Percentiles rank a stretch among this genome's conserved stretches.
phyloP scores from a whole-genome alignment of 495 filamentous ascomycete genomes.

The Cudoniella acicularis region DNA sequence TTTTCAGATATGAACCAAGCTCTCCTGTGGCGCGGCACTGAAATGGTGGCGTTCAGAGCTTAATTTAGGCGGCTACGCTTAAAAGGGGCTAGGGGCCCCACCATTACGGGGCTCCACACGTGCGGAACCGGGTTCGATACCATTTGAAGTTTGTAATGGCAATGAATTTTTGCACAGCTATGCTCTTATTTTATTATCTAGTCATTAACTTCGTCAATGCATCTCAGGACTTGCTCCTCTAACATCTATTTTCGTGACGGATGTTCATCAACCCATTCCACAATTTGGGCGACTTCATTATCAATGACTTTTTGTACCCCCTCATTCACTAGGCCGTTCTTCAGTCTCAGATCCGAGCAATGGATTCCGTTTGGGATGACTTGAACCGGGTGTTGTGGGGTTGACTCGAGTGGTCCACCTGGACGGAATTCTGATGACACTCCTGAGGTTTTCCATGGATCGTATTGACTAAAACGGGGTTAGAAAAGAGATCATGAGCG shows the following conservation, averaged over 20 bases:
- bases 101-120: too few relatives aligned
- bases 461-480: conserved; percentile 39
- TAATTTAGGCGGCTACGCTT: background rate
- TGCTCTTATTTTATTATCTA: too few relatives aligned
- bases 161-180: too few relatives aligned
- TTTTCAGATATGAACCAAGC: background rate
- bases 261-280: conserved; percentile 24
- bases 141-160: too few relatives aligned
- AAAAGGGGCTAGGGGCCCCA: background rate
- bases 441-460: conserved; percentile 54
- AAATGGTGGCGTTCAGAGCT: background rate
- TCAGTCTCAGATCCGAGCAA: conserved; percentile 21
- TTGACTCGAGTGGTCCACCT: conserved; percentile 48
- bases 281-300: conserved; percentile 25
- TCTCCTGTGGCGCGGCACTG: background rate
- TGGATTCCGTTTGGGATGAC: conserved; percentile 51
- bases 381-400: conserved; percentile 41
- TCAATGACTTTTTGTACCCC: conserved; percentile 25
- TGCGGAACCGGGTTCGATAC: too few relatives aligned
- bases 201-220: too few relatives aligned
- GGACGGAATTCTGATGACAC: conserved; percentile 50
- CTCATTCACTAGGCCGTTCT: conserved; percentile 21
- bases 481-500: background rate
- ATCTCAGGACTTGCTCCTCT: too few relatives aligned
- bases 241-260: background rate